Evolutionary conservation across 345 rosid genomes (phyloP), one percentile per base, ranked within the genome.

Genomic region (Fremontodendron californicum): DNA sequence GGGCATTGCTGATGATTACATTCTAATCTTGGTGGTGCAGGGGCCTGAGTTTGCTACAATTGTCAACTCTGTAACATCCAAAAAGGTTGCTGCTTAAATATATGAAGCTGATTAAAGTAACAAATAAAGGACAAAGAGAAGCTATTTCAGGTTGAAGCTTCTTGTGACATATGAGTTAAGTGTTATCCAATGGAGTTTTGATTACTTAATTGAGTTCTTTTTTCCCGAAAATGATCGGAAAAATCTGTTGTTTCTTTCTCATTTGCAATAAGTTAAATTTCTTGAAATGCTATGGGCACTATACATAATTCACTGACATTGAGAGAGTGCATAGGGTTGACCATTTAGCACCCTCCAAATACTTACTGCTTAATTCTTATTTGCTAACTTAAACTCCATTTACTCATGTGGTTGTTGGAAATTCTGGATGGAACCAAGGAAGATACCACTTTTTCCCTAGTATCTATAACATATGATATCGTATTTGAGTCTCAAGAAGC

Each of bases 41-140:
- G 99, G 99, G 54, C 94, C 95, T 0, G 97, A 96, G 84, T 96
- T 96, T 81, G 98, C 98, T 9, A 87, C 93, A 79, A 96, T 96
- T 76, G 83, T 93, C 88, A 96, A 96, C 86, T 93, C 95, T 8
- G 95, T 87, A 79, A 91, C 90, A 61, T 86, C 91, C 7, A 93
- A 93, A 91, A 96, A 90, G 87, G 96, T 90, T 77, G 88, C 95
- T 70, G 99, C 94, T 49, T 96, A 84, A 92, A 83, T 73, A 10
- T 49, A 51, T 58, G 33, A 21, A 33, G 27, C 12, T 2, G 9
- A 63, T 60, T 43, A 10, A 33, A 31, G 25, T 5, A 75, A 61
- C 29, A 29, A 75, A 62, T 45, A 60, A 60, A 58, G 78, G 60
- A 35, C 45, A 45, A 48, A 61, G 42, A 45, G 43, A 75, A 42